Evolutionary conservation across 1,284 basidiomycete genomes (phyloP).

Genomic region (Peniophora sp.): DNA sequence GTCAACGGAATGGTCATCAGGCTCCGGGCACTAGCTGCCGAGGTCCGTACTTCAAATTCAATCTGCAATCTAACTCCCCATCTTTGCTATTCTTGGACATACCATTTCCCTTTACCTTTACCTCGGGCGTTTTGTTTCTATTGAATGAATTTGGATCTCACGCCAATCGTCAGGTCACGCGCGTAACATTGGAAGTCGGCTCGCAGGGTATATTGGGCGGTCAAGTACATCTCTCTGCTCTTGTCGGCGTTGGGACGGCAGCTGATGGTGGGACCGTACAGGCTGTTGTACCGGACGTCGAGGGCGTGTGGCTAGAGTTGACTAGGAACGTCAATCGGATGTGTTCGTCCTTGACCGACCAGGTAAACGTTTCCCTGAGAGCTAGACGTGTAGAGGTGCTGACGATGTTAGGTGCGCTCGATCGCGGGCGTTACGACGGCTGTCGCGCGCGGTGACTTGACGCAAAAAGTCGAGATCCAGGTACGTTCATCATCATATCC

Average conservation of each 20-base stretch:
- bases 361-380: no score
- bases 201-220: conserved; percentile 88
- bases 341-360: conserved; percentile 1
- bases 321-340: conserved; percentile 67
- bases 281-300: conserved; percentile 88
- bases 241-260: no score
- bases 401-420: conserved; percentile 78
- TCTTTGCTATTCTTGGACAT: no score
- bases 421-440: conserved; percentile 92
- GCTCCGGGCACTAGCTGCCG: conserved; percentile 84
- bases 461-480: conserved; percentile 83
- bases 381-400: no score
- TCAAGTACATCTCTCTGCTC: conserved; percentile 26
- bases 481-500: no score
- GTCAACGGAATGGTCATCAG: conserved; percentile 97
- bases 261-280: no score
- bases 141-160: no score
- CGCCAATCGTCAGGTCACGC: conserved; percentile 49
- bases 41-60: conserved; percentile 24
- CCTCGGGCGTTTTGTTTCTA: no score
- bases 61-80: no score
- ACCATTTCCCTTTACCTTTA: no score
- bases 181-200: conserved; percentile 93
- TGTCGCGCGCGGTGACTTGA: conserved; percentile 84
- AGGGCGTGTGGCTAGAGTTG: conserved; percentile 92